Conservation (phyloP, 345 rosid genomes). For the Boechera stricta region DNA sequence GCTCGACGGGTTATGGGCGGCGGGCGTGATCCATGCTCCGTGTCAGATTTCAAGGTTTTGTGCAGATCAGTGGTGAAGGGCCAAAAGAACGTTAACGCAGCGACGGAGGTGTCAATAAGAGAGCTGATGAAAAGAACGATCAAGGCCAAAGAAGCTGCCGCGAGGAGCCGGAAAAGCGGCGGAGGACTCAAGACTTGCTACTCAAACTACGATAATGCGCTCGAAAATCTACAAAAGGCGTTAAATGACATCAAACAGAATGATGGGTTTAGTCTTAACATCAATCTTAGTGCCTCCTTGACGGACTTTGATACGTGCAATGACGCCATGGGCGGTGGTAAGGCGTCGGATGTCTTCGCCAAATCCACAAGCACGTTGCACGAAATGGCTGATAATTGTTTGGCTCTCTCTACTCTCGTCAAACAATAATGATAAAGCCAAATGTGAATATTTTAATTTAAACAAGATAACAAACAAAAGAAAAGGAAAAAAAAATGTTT, state of each 20-base stretch:
- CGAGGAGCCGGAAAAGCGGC: neutral
- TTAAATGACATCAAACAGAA: constrained; percentile 32
- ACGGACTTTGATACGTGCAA: constrained; percentile 43
- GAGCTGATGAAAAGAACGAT: constrained; percentile 26
- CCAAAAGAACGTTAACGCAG: constrained; percentile 35
- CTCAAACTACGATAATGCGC: constrained; percentile 23
- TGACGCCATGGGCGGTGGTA: constrained; percentile 35
- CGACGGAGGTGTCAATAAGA: constrained; percentile 45
- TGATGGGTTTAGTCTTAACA: constrained; percentile 43
- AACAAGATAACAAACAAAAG: neutral
- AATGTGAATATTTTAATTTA: neutral
- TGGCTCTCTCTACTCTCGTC: constrained; percentile 41
- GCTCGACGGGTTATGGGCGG: neutral
- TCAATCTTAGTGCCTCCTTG: constrained; percentile 42
- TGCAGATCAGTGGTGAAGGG: constrained; percentile 47
- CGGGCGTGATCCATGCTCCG: constrained; percentile 37
- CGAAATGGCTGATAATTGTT: constrained; percentile 44
- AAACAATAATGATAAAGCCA: constrained; percentile 19
- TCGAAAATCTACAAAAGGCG: constrained; percentile 38
- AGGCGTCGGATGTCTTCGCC: constrained; percentile 1
- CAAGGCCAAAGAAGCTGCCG: constrained; percentile 9
- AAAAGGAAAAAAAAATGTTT: neutral
- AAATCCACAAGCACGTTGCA: constrained; percentile 30
- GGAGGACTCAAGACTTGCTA: constrained; percentile 37
- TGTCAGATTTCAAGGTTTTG: constrained; percentile 27